phyloP scores from a whole-genome alignment of 345 rosid species.

The Rhodamnia rubescens region DNA sequence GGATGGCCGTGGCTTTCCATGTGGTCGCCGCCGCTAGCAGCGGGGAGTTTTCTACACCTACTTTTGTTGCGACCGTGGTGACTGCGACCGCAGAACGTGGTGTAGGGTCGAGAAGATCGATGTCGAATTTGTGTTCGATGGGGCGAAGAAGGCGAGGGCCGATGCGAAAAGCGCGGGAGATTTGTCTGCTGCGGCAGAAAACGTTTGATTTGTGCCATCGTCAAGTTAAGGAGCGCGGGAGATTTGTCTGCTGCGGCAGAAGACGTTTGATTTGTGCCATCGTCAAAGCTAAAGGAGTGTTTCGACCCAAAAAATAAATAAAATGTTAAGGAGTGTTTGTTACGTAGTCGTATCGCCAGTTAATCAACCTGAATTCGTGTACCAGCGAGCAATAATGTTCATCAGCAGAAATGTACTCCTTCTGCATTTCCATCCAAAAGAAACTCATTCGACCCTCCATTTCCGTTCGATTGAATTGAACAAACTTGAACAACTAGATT shows the following conservation, averaged over 20 bases:
- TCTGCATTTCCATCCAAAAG: too few relatives aligned
- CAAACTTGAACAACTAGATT: too few relatives aligned
- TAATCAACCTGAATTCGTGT: too few relatives aligned
- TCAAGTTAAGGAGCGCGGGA: not conserved
- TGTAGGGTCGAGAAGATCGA: not conserved
- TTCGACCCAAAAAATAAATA: too few relatives aligned
- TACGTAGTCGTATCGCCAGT: too few relatives aligned
- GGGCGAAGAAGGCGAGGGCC: not conserved
- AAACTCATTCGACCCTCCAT: not conserved
- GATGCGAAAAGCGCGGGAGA: not conserved
- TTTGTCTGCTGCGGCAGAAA: not conserved
- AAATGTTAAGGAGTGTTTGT: not conserved
- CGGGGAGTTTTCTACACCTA: conserved; percentile 10
- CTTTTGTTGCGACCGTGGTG: conserved; percentile 18
- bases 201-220: not conserved
- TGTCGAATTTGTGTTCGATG: not conserved
- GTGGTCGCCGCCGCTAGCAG: not conserved
- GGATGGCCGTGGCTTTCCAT: not conserved
- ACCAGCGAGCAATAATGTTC: too few relatives aligned
- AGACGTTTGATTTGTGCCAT: not conserved
- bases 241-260: not conserved
- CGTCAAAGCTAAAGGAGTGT: not conserved
- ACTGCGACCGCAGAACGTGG: not conserved
- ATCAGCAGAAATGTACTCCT: too few relatives aligned
- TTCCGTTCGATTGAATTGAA: not conserved